These are phyloP conservation scores for Aureobasidium sp. DNA, from an alignment of 2,329 filamentous ascomycete genomes.

Conservation along the genomic window DNA sequence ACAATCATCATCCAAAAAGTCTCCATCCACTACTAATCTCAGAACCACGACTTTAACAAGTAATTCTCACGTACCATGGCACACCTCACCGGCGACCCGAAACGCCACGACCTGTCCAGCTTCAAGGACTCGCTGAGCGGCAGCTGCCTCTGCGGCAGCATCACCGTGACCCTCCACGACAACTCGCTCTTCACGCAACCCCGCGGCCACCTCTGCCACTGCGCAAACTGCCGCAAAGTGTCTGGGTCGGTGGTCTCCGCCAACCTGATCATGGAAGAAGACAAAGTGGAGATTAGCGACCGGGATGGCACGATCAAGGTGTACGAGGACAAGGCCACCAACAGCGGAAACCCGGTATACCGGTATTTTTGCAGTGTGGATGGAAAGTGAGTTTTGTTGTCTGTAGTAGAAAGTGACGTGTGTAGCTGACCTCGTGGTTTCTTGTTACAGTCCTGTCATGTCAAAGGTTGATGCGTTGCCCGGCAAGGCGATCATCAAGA, in stretches of 20 bases:
- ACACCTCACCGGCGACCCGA: constrained; percentile 34
- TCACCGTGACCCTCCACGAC: constrained; percentile 44
- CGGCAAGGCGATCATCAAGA: constrained; percentile 42
- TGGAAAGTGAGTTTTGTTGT: constrained; percentile 35
- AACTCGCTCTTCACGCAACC: constrained; percentile 36
- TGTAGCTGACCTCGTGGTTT: not conserved
- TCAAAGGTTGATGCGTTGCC: constrained; percentile 26
- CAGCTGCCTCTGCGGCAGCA: constrained; percentile 41
- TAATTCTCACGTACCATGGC: constrained; percentile 21
- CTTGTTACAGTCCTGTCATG: constrained; percentile 38
- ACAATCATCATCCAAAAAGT: too few species aligned
- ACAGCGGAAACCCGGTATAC: constrained; percentile 41
- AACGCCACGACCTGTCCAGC: constrained; percentile 28
- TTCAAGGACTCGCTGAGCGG: constrained; percentile 33
- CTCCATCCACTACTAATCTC: too few species aligned
- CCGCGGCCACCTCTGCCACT: constrained; percentile 45
- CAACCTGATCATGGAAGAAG: constrained; percentile 37
- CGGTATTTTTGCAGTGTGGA: constrained; percentile 42
- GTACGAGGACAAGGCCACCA: constrained; percentile 40
- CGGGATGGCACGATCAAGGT: constrained; percentile 38
- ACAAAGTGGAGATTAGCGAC: constrained; percentile 42
- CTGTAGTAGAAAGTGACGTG: not conserved
- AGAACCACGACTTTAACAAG: too few species aligned
- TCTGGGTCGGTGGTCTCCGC: constrained; percentile 38
- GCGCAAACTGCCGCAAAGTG: constrained; percentile 46